phyloP scores from a whole-genome alignment of 2,329 filamentous ascomycete species.

The Cadophora sp. region DNA sequence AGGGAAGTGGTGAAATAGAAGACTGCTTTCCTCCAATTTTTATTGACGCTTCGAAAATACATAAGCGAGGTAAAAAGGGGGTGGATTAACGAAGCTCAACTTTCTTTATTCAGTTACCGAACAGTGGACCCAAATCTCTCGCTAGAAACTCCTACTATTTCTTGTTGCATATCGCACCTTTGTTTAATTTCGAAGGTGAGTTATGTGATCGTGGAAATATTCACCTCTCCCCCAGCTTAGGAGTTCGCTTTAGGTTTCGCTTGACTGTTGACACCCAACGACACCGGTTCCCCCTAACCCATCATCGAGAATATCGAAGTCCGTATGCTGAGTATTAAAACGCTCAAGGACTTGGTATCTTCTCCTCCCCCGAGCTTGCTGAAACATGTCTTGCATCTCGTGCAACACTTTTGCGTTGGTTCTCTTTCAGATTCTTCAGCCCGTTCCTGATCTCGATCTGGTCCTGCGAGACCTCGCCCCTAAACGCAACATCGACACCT shows the following conservation, averaged over 20 bases:
- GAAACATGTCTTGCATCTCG: background rate
- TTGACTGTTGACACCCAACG: background rate
- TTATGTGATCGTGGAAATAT: background rate
- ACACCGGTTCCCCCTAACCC: no score
- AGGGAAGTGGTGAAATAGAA: background rate
- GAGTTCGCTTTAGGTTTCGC: background rate
- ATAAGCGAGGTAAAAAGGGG: background rate
- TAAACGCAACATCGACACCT: background rate
- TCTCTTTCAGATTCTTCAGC: background rate
- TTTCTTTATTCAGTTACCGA: background rate
- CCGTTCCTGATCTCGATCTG: background rate
- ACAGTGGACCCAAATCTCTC: background rate
- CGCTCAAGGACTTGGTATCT: background rate
- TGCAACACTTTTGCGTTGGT: background rate
- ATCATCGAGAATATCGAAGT: no score
- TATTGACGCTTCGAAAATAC: background rate
- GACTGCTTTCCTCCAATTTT: background rate
- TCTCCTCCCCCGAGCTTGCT: background rate
- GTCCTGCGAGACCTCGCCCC: background rate
- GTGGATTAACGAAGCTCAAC: background rate
- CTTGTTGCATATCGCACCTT: background rate
- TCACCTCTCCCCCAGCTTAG: background rate
- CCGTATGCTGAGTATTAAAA: no score
- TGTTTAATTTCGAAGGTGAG: constrained; percentile 5
- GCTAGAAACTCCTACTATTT: background rate